A percentile compares a stretch with the other conserved stretches of the same genome.
Conservation (phyloP, 371 early-diverging fungal species). For the Mucor velutinosus region DNA sequence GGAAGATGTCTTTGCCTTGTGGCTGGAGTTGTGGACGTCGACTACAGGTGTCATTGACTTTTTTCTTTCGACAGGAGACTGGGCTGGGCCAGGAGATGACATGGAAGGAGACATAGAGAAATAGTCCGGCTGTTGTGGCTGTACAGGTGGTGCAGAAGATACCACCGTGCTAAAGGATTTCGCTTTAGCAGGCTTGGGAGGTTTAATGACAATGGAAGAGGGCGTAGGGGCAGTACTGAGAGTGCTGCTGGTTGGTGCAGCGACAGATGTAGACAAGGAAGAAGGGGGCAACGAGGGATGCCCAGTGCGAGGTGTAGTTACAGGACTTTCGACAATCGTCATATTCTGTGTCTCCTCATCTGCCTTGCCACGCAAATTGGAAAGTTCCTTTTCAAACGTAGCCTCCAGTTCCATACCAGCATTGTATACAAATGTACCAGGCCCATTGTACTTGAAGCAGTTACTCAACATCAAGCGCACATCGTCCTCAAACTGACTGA, state of each 20-base stretch:
- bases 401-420: constrained; percentile 53
- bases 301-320: constrained; percentile 2
- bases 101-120: background rate
- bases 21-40: background rate
- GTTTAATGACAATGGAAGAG: constrained; percentile 2
- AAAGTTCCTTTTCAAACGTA: constrained; percentile 47
- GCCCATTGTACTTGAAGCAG: constrained; percentile 57
- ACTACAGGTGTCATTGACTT: constrained; percentile 4
- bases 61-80: constrained; percentile 4
- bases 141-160: background rate
- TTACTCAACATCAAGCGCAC: constrained; percentile 59
- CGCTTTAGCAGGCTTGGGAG: constrained; percentile 10
- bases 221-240: background rate
- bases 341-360: constrained; percentile 37
- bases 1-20: background rate
- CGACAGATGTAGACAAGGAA: background rate
- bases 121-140: background rate
- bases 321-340: constrained; percentile 55
- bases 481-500: constrained; percentile 71
- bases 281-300: constrained; percentile 2
- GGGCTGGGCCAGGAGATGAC: background rate
- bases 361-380: constrained; percentile 35
- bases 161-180: constrained; percentile 11
- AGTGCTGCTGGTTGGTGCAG: background rate
- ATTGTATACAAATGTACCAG: constrained; percentile 50